Evolutionary conservation across 2,329 filamentous ascomycete genomes (phyloP).

Genomic region (Trichoderma arundinaceum): DNA sequence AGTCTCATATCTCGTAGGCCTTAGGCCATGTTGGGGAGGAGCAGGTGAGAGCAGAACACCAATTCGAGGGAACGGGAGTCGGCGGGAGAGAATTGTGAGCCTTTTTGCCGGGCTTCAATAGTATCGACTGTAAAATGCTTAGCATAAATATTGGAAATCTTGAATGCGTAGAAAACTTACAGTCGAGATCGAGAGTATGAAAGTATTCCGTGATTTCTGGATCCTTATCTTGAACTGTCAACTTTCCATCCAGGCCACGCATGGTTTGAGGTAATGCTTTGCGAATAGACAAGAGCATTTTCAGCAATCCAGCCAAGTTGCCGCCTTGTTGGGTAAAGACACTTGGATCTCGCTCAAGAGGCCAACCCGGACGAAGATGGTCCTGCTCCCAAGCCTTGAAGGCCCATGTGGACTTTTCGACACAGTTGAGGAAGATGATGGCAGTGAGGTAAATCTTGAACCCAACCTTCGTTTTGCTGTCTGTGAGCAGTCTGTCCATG

Average conservation of each 20-base stretch:
- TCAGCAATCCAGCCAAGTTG: conserved; percentile 62
- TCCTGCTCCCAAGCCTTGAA: conserved; percentile 72
- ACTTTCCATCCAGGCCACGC: conserved; percentile 54
- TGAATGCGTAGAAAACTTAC: conserved; percentile 50
- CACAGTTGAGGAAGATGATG: conserved; percentile 67
- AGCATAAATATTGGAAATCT: not conserved
- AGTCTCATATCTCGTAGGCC: conserved; percentile 27
- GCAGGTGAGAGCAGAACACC: conserved; percentile 55
- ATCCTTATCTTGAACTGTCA: conserved; percentile 55
- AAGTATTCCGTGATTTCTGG: conserved; percentile 58
- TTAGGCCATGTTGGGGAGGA: conserved; percentile 46
- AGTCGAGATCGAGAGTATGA: conserved; percentile 60
- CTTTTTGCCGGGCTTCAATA: conserved; percentile 53
- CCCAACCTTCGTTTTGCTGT: conserved; percentile 64
- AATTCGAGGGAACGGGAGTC: conserved; percentile 59
- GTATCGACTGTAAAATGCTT: conserved; percentile 41
- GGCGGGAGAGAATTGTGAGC: conserved; percentile 57
- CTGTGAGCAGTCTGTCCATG: conserved; percentile 66
- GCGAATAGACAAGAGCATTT: conserved; percentile 66
- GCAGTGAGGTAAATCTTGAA: conserved; percentile 67
- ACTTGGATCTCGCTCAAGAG: conserved; percentile 61
- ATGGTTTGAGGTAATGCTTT: conserved; percentile 62
- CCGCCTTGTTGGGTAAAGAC: conserved; percentile 65
- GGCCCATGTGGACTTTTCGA: conserved; percentile 72
- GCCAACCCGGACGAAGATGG: conserved; percentile 64